Evolutionary conservation across 2,329 filamentous ascomycete genomes (phyloP).

Genomic region (Hortaea sp.): DNA sequence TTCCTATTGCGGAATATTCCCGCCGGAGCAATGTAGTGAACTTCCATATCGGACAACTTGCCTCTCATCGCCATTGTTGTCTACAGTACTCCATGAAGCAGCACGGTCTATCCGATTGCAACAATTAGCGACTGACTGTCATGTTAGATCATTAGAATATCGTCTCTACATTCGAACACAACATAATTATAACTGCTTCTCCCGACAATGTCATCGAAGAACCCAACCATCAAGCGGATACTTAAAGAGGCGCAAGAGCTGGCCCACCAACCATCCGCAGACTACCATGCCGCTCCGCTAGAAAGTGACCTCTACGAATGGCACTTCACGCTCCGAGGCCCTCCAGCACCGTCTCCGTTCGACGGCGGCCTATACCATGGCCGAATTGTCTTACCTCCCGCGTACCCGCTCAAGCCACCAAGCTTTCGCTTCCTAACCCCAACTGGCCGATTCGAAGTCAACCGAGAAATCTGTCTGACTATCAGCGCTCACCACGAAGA

Average conservation of each 20-base stretch:
- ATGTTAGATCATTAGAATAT: too few species aligned
- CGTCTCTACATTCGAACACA: too few species aligned
- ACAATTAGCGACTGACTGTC: too few species aligned
- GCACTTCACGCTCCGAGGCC: conserved; percentile 95
- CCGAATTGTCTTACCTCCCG: conserved; percentile 78
- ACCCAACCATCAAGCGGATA: conserved; percentile 76
- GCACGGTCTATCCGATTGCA: too few species aligned
- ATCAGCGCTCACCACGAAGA: conserved; percentile 96
- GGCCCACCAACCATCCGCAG: conserved; percentile 64
- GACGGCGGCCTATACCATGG: conserved; percentile 84
- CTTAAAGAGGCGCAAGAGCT: conserved; percentile 88
- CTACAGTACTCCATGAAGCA: too few species aligned
- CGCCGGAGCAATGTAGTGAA: background rate
- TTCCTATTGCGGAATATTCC: background rate
- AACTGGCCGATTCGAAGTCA: conserved; percentile 85
- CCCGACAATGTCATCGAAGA: conserved; percentile 55
- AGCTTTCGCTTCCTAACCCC: conserved; percentile 94
- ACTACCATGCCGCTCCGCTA: conserved; percentile 76
- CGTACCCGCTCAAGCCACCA: conserved; percentile 84
- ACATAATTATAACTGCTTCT: too few species aligned
- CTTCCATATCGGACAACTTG: background rate
- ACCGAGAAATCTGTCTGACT: conserved; percentile 89
- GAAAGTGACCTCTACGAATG: conserved; percentile 93
- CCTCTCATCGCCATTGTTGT: background rate
- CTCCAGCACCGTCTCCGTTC: conserved; percentile 68